Conservation (phyloP, 106 monocot genomes). For the Acorus calamus region DNA sequence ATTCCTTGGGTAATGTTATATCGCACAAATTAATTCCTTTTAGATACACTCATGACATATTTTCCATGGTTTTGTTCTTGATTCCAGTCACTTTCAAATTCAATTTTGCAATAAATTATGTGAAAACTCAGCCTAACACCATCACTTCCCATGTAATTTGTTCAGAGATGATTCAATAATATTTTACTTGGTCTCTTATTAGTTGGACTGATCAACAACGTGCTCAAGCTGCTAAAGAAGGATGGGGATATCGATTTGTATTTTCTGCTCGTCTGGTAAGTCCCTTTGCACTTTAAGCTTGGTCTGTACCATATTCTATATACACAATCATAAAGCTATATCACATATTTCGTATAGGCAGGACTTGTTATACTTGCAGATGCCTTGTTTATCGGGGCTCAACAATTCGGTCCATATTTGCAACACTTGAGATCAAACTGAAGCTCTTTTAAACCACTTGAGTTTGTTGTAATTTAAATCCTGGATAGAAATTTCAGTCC, state of each 20-base stretch:
- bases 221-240: conserved; percentile 64
- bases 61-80: background rate
- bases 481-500: too few species aligned
- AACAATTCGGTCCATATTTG: conserved; percentile 60
- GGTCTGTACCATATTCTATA: background rate
- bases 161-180: too few species aligned
- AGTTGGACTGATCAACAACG: conserved; percentile 99
- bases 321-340: background rate
- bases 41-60: background rate
- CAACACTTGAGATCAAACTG: conserved; percentile 45
- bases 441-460: background rate
- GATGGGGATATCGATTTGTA: conserved; percentile 71
- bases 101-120: background rate
- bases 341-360: conserved; percentile 30
- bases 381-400: conserved; percentile 72
- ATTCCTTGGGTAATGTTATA: conserved; percentile 68
- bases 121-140: too few species aligned
- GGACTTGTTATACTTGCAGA: conserved; percentile 62
- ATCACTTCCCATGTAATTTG: too few species aligned
- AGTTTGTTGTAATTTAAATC: too few species aligned
- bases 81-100: background rate
- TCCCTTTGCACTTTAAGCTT: too few species aligned
- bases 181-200: background rate
- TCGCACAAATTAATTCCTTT: background rate
- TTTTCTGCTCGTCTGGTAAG: conserved; percentile 85